Conservation (phyloP, 2,329 filamentous ascomycete species). For the Emmonsiellopsis sp. region DNA sequence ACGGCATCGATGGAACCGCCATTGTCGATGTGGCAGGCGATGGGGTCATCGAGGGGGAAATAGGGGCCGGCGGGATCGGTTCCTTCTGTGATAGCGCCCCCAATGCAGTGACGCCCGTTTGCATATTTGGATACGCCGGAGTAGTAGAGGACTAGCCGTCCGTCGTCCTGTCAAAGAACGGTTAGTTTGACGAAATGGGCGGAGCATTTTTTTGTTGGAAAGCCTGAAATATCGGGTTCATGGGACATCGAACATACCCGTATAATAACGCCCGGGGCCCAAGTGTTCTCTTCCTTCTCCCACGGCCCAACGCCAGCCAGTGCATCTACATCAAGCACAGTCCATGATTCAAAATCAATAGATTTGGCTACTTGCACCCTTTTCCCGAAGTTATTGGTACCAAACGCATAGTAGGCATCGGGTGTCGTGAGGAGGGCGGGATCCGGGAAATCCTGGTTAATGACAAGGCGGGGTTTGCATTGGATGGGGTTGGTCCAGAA, state of each 20-base stretch:
- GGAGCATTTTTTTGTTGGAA: no score
- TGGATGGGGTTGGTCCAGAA: no score
- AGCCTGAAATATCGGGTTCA: background rate
- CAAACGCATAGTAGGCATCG: conserved; percentile 52
- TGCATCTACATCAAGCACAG: conserved; percentile 44
- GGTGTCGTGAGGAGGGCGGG: conserved; percentile 40
- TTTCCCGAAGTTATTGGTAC: conserved; percentile 42
- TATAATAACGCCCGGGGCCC: conserved; percentile 53
- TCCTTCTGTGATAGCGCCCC: conserved; percentile 42
- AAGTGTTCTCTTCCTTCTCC: conserved; percentile 47
- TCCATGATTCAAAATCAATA: conserved; percentile 40
- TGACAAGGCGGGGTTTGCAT: conserved; percentile 8
- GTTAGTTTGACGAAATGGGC: no score
- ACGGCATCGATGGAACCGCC: conserved; percentile 57
- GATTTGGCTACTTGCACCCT: conserved; percentile 49
- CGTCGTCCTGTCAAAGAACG: conserved; percentile 24
- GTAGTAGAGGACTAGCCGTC: conserved; percentile 55
- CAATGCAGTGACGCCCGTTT: conserved; percentile 48
- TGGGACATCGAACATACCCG: conserved; percentile 25
- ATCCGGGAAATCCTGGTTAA: conserved; percentile 33
- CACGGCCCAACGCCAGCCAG: conserved; percentile 46
- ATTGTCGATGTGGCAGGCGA: conserved; percentile 44
- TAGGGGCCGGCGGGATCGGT: conserved; percentile 44
- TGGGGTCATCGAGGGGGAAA: conserved; percentile 36
- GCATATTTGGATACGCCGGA: conserved; percentile 38